phyloP scores from a whole-genome alignment of 2,329 filamentous ascomycete species.

The Phymatotrichopsis omnivora region DNA sequence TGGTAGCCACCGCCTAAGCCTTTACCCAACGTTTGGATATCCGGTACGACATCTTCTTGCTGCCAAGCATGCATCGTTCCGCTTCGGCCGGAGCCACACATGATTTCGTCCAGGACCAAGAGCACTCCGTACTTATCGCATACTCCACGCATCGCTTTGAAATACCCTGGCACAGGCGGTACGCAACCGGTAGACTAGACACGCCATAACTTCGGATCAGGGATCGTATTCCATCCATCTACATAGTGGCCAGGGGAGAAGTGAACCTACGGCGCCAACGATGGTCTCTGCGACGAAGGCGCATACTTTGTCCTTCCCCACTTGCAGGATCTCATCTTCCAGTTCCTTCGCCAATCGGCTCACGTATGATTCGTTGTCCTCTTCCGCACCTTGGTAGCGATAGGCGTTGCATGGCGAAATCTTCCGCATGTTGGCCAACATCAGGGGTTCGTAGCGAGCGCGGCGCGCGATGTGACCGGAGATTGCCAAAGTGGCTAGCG shows the following conservation, averaged over 20 bases:
- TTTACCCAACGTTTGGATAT: slow-evolving; percentile 58
- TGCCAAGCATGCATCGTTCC: slow-evolving; percentile 54
- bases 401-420: slow-evolving; percentile 57
- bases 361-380: slow-evolving; percentile 52
- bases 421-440: slow-evolving; percentile 39
- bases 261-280: slow-evolving; percentile 54
- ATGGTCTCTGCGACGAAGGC: slow-evolving; percentile 66
- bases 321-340: slow-evolving; percentile 52
- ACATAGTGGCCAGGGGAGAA: slow-evolving; percentile 34
- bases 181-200: slow-evolving; percentile 63
- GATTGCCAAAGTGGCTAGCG: slow-evolving; percentile 54
- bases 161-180: slow-evolving; percentile 55
- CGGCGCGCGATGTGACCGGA: slow-evolving; percentile 53
- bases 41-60: slow-evolving; percentile 48
- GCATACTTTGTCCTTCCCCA: slow-evolving; percentile 56
- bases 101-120: slow-evolving; percentile 69
- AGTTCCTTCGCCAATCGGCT: slow-evolving; percentile 52
- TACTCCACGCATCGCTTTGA: slow-evolving; percentile 54
- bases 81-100: slow-evolving; percentile 55
- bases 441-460: slow-evolving; percentile 50
- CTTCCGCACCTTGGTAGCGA: slow-evolving; percentile 43
- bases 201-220: slow-evolving; percentile 32
- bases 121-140: slow-evolving; percentile 63
- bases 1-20: slow-evolving; percentile 54
- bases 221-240: too few relatives aligned